Conservation (phyloP, 176 grass and related monocot species). For the Secale cereale region DNA sequence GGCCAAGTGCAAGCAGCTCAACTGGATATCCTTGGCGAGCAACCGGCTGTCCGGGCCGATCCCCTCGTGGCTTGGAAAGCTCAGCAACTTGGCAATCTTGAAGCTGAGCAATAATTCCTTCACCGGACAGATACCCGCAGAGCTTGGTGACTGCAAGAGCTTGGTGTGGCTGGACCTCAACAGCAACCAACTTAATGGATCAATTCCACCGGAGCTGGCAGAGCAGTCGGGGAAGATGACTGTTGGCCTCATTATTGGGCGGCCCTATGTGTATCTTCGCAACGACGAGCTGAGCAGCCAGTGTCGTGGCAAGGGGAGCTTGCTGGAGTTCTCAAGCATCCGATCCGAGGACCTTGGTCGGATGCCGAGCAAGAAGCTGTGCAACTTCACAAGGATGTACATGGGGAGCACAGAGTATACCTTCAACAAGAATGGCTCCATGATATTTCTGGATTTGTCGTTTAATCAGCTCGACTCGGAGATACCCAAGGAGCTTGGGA, state of each 20-base stretch:
- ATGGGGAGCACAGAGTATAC: conserved; percentile 87
- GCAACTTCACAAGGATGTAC: conserved; percentile 84
- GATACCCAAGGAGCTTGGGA: conserved; percentile 76
- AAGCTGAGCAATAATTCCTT: conserved; percentile 94
- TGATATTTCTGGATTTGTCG: conserved; percentile 95
- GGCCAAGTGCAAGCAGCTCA: conserved; percentile 62
- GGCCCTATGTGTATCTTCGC: conserved; percentile 75
- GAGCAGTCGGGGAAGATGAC: conserved; percentile 81
- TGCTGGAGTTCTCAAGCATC: conserved; percentile 87
- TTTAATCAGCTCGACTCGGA: conserved; percentile 69
- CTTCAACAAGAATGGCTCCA: conserved; percentile 91
- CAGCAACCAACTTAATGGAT: conserved; percentile 74
- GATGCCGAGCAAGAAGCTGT: conserved; percentile 70
- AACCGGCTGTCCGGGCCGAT: conserved; percentile 75
- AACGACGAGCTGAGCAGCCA: conserved; percentile 80
- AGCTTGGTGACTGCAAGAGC: conserved; percentile 91
- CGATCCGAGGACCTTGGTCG: conserved; percentile 65
- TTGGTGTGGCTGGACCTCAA: conserved; percentile 91
- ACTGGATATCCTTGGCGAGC: conserved; percentile 94
- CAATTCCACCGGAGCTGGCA: conserved; percentile 62
- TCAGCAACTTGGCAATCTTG: conserved; percentile 72
- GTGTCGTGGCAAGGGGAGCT: conserved; percentile 76
- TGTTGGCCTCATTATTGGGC: conserved; percentile 64
- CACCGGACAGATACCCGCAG: conserved; percentile 63
- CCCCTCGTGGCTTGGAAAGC: conserved; percentile 75